These are phyloP conservation scores for Linnemannia zychae DNA, from an alignment of 192 early-diverging fungal species.

Conservation along the genomic window DNA sequence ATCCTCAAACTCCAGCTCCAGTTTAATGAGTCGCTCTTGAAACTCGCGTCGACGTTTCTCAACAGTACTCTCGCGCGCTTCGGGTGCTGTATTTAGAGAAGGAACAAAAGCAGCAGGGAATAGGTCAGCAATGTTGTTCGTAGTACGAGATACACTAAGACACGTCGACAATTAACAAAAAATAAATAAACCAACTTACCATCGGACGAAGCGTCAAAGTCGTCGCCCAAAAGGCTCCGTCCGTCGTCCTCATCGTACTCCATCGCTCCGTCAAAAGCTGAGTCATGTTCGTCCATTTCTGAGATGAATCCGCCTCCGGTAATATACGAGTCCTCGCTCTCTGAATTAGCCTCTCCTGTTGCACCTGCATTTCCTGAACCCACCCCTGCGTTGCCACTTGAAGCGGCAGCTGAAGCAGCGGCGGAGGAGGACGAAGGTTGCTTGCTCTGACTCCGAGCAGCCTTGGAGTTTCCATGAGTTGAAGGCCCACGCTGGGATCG, in stretches of 20 bases:
- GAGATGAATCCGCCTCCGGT: slow-evolving; percentile 48
- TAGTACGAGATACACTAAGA: too few species aligned
- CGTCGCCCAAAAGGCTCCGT: slow-evolving; percentile 46
- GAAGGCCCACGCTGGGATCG: neutral
- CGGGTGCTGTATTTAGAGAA: slow-evolving; percentile 11
- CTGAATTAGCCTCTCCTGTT: slow-evolving; percentile 14
- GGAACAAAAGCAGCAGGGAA: neutral
- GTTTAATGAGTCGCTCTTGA: slow-evolving; percentile 65
- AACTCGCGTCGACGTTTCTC: slow-evolving; percentile 69
- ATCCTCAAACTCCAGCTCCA: slow-evolving; percentile 72
- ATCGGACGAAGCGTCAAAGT: slow-evolving; percentile 54
- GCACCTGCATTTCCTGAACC: neutral
- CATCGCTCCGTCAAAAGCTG: slow-evolving; percentile 51
- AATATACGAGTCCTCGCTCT: slow-evolving; percentile 46
- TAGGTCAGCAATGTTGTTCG: too few species aligned
- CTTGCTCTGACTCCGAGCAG: slow-evolving; percentile 5
- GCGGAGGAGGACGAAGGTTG: neutral
- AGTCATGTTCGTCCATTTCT: slow-evolving; percentile 57
- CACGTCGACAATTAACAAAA: too few species aligned
- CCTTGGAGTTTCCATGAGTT: neutral
- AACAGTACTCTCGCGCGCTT: slow-evolving; percentile 61
- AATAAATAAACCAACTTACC: slow-evolving; percentile 17
- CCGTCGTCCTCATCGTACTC: slow-evolving; percentile 55
- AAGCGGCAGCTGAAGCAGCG: neutral
- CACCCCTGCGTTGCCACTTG: neutral